Conservation (phyloP, 352 stramenopile species). For the Phytophthora brassicae region DNA sequence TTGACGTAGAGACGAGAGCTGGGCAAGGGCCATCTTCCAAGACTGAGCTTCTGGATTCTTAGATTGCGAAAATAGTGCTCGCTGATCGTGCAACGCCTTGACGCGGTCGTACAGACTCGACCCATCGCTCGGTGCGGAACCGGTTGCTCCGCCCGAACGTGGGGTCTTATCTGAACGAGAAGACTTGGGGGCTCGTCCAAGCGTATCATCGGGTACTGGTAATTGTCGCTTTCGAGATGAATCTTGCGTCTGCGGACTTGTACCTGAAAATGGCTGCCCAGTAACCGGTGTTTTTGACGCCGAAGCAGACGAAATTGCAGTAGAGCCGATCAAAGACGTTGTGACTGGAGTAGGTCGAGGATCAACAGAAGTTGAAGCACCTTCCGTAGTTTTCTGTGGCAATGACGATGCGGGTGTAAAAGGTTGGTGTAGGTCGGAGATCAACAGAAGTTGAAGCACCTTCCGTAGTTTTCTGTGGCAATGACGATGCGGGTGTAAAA, state of each 20-base stretch:
- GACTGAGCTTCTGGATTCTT: conserved; percentile 12
- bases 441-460: background rate
- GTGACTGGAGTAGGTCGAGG: background rate
- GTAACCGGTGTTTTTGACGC: background rate
- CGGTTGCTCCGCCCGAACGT: conserved; percentile 4
- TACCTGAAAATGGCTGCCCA: background rate
- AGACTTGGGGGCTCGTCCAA: conserved; percentile 20
- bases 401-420: background rate
- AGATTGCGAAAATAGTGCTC: conserved; percentile 14
- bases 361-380: background rate
- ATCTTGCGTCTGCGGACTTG: conserved; percentile 4
- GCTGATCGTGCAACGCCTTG: conserved; percentile 44
- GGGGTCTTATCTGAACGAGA: conserved; percentile 1
- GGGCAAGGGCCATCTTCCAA: conserved; percentile 16
- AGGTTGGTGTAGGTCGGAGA: too few relatives aligned
- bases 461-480: background rate
- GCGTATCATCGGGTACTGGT: conserved; percentile 14
- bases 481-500: background rate
- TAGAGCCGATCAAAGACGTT: background rate
- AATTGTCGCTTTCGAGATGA: conserved; percentile 37
- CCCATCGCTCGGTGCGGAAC: conserved; percentile 15
- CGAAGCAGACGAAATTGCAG: conserved; percentile 2
- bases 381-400: background rate
- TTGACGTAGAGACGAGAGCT: conserved; percentile 17
- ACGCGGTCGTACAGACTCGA: conserved; percentile 54